Evolutionary conservation across 2,329 filamentous ascomycete species (phyloP).

Genomic region (Pseudocercospora fijiensis): DNA sequence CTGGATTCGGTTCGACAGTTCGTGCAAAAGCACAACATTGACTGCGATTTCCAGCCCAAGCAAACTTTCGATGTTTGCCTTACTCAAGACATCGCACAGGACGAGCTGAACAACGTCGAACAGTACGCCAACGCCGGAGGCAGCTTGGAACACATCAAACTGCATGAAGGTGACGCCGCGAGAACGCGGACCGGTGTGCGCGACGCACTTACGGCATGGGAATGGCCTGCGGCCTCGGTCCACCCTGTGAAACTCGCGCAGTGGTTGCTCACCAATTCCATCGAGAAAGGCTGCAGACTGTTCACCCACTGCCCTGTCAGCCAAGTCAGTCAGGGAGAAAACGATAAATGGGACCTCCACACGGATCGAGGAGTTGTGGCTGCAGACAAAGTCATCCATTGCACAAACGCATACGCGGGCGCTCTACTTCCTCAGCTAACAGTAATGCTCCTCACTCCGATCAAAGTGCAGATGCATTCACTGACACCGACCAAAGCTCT

Average conservation of each 20-base stretch:
- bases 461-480: slow-evolving; percentile 15
- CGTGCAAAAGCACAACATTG: slow-evolving; percentile 40
- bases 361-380: slow-evolving; percentile 28
- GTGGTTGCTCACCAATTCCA: slow-evolving; percentile 14
- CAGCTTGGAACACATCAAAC: slow-evolving; percentile 7
- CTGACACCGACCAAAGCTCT: slow-evolving; percentile 27
- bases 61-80: slow-evolving; percentile 43
- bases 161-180: not conserved
- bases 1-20: slow-evolving; percentile 17
- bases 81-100: not conserved
- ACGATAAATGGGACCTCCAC: slow-evolving; percentile 3
- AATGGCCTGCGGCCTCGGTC: slow-evolving; percentile 12
- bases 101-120: slow-evolving; percentile 4
- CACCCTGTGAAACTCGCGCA: slow-evolving; percentile 26
- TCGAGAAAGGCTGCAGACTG: slow-evolving; percentile 57
- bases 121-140: slow-evolving; percentile 14
- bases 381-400: slow-evolving; percentile 34
- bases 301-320: slow-evolving; percentile 67
- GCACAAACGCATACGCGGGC: slow-evolving; percentile 25
- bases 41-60: slow-evolving; percentile 48
- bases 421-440: slow-evolving; percentile 36
- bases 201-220: not conserved
- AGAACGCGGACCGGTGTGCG: not conserved
- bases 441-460: not conserved
- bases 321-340: slow-evolving; percentile 3